Base-by-base conservation (phyloP, 2,329 filamentous ascomycete species). In the Colletotrichum orchidophilum region DNA sequence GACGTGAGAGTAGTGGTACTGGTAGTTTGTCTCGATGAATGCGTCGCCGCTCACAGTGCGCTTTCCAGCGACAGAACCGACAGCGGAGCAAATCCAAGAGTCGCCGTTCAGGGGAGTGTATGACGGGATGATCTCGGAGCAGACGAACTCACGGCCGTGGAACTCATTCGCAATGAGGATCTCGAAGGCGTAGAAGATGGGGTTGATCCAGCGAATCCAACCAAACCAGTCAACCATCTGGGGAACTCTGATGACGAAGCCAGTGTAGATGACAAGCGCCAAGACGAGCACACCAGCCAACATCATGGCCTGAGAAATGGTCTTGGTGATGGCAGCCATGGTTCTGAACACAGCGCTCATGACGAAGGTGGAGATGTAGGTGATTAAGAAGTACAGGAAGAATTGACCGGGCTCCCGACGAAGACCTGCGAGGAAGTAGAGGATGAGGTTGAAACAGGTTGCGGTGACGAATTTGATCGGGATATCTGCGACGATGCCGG, bases 321-420 rank as follows among this genome's bases (percentile, higher is more conserved):
- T 93, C 63, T 89, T 87, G 1, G 93, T 94, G 1, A 92, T 80
- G 0, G 92, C 90, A 0, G 90, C 93, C 76, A 96, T 90, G 0
- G 90, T 93, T 29, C 93, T 86, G 83, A 96, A 96, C 50, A 94
- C 84, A 80, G 92, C 93, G 46, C 88, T 92, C 91, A 95, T 95
- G 74, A 90, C 87, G 74, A 96, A 85, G 0, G 90, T 94, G 1
- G 88, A 85, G 18, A 90, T 81, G 78, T 93, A 93, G 0, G 88
- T 91, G 74, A 95, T 86, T 21, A 96, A 82, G 73, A 93, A 87
- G 83, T 92, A 96, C 73, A 94, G 85, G 81, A 96, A 96, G 84
- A 95, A 96, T 1, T 89, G 83, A 1, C 87, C 89, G 0, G 93
- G 84, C 61, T 89, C 87, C 31, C 92, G 86, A 1, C 84, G 79